A percentile compares a stretch with the other conserved stretches of the same genome.
phyloP scores from a whole-genome alignment of 164 flowering plant species.

The Warburgia ugandensis region DNA sequence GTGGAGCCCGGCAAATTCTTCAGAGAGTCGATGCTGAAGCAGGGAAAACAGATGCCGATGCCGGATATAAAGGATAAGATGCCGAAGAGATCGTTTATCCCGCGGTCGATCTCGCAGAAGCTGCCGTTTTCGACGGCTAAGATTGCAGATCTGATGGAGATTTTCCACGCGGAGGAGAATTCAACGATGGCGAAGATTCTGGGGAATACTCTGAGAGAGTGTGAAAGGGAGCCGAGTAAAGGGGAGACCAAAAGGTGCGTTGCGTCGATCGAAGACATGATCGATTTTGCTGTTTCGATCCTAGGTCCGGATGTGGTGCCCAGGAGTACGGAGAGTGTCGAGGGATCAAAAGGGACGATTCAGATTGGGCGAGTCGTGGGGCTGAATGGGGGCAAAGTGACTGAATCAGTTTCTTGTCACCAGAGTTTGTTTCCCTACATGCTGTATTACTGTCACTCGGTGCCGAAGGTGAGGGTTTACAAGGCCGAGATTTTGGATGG shows the following conservation, averaged over 20 bases:
- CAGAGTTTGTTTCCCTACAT: conserved; percentile 77
- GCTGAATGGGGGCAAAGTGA: conserved; percentile 65
- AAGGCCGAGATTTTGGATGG: conserved; percentile 59
- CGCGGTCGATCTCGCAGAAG: conserved; percentile 48
- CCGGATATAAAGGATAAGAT: conserved; percentile 77
- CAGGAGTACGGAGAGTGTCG: conserved; percentile 51
- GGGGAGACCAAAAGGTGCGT: conserved; percentile 87
- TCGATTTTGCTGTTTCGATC: conserved; percentile 68
- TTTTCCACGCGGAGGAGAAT: conserved; percentile 45
- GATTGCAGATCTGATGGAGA: conserved; percentile 25
- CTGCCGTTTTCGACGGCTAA: conserved; percentile 50
- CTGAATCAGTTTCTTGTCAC: conserved; percentile 76
- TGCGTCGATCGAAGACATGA: conserved; percentile 74
- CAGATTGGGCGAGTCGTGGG: conserved; percentile 60
- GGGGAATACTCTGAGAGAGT: conserved; percentile 42
- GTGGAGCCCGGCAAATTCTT: conserved; percentile 80
- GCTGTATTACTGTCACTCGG: conserved; percentile 85
- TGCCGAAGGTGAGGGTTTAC: conserved; percentile 75
- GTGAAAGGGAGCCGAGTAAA: conserved; percentile 67
- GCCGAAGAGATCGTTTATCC: conserved; percentile 85
- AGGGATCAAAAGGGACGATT: conserved; percentile 46
- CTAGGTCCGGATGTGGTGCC: conserved; percentile 46
- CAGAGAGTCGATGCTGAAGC: conserved; percentile 53
- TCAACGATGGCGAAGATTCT: conserved; percentile 44
- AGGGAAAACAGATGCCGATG: conserved; percentile 62